Conservation (phyloP, 768 basidiomycete species). For the Crassisporium funariophilum region DNA sequence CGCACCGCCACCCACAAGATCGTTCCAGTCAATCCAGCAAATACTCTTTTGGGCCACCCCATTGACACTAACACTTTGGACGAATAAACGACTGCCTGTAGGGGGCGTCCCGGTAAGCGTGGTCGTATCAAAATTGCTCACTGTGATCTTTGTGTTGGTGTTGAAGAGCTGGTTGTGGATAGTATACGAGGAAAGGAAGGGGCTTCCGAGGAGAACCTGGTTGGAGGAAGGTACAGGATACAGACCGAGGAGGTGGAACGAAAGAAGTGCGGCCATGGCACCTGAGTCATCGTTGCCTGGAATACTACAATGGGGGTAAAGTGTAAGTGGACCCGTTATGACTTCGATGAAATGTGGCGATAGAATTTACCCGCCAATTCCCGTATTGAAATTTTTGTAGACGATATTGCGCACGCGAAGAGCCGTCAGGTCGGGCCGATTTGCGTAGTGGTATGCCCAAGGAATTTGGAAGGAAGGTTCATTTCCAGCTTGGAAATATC, state of each 20-base stretch:
- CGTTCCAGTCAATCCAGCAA: conserved; percentile 49
- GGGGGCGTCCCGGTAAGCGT: conserved; percentile 40
- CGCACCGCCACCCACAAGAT: conserved; percentile 44
- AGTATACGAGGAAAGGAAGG: conserved; percentile 48
- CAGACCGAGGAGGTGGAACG: conserved; percentile 52
- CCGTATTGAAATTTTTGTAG: conserved; percentile 47
- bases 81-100: conserved; percentile 41
- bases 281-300: conserved; percentile 57
- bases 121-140: conserved; percentile 41
- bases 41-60: conserved; percentile 36
- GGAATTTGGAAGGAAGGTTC: conserved; percentile 52
- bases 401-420: conserved; percentile 46
- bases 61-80: conserved; percentile 46
- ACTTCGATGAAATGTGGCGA: neutral
- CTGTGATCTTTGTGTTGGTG: conserved; percentile 43
- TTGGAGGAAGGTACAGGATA: conserved; percentile 50
- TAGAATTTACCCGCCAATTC: conserved; percentile 40
- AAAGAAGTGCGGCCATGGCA: conserved; percentile 52
- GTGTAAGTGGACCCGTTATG: neutral
- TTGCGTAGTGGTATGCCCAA: conserved; percentile 52
- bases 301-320: conserved; percentile 29
- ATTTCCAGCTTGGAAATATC: conserved; percentile 50
- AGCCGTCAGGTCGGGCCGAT: conserved; percentile 50
- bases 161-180: conserved; percentile 40
- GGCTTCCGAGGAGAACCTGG: conserved; percentile 50